phyloP scores from a whole-genome alignment of 116 monocot genomes.

The Zostera marina region DNA sequence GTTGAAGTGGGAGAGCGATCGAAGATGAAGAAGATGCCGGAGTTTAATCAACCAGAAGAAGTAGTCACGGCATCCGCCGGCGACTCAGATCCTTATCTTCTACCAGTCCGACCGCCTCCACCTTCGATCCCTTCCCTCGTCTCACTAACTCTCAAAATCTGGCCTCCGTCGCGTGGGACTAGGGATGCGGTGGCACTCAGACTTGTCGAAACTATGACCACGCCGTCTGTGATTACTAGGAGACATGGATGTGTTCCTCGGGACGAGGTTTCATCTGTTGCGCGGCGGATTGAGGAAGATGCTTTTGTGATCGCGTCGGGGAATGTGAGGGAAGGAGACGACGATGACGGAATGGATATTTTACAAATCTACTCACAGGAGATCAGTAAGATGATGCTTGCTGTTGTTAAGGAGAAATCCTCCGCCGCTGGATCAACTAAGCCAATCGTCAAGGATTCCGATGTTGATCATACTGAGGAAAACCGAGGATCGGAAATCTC shows the following conservation, averaged over 20 bases:
- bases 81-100: no score
- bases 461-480: neutral
- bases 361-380: conserved; percentile 51
- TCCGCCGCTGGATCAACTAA: neutral
- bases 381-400: conserved; percentile 42
- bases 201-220: conserved; percentile 50
- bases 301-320: conserved; percentile 33
- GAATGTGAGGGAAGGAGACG: neutral
- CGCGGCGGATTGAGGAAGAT: conserved; percentile 52
- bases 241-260: conserved; percentile 48
- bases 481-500: neutral
- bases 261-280: conserved; percentile 29
- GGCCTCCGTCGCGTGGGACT: conserved; percentile 78
- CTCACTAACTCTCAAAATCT: conserved; percentile 44
- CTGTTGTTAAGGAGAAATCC: conserved; percentile 23
- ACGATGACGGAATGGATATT: conserved; percentile 39
- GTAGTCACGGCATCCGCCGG: no score
- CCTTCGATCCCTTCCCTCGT: neutral
- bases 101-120: neutral
- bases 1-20: no score
- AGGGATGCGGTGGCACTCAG: conserved; percentile 55
- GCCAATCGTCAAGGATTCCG: conserved; percentile 1
- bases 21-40: no score
- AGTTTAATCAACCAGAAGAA: no score
- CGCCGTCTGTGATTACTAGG: conserved; percentile 45